phyloP scores from a whole-genome alignment of 805 yeast genomes.

The Candida morakotiae region DNA sequence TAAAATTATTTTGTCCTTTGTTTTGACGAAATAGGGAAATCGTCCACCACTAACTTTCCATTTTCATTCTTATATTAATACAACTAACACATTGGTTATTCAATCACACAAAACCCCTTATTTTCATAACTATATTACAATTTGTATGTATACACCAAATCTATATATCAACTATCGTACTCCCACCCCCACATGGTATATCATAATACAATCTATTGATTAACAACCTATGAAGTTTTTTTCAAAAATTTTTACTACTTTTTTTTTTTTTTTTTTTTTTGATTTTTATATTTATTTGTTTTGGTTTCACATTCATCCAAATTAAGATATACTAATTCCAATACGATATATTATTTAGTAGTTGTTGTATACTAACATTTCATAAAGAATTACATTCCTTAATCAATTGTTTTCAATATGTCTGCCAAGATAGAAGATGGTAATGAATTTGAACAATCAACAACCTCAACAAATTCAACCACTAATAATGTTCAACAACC shows the following conservation, averaged over 20 bases:
- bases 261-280: neutral
- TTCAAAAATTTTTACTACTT: no score
- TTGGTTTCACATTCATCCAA: neutral
- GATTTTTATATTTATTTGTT: neutral
- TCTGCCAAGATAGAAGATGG: constrained; percentile 7
- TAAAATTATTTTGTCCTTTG: constrained; percentile 1
- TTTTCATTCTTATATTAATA: neutral
- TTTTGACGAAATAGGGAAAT: constrained; percentile 6
- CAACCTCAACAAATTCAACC: constrained; percentile 7
- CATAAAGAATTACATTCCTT: no score
- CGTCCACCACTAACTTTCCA: constrained; percentile 1
- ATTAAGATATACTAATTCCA: neutral
- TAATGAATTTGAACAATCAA: constrained; percentile 7
- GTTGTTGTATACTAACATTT: constrained; percentile 2
- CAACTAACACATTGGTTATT: neutral
- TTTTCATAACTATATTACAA: no score
- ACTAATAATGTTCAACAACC: neutral
- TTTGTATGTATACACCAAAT: no score
- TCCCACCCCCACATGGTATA: no score
- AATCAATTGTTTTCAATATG: no score
- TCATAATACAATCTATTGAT: no score
- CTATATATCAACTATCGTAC: no score
- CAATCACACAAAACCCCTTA: neutral
- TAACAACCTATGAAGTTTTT: no score
- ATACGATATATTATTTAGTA: no score